Conservation (phyloP, 75 land plant genomes). For the Chamaecyparis obtusa region DNA sequence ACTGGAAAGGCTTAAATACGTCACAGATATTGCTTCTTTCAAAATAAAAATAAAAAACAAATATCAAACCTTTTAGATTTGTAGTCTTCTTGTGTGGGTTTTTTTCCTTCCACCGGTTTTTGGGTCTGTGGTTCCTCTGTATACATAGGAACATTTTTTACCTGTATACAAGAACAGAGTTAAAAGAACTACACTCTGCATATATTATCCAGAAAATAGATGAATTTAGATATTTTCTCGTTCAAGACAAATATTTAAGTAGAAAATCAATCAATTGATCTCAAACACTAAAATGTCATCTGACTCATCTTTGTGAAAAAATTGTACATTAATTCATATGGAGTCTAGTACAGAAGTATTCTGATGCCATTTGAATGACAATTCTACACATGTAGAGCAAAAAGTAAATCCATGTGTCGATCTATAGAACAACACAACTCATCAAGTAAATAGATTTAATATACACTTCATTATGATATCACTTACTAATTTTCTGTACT, state of each 20-base stretch:
- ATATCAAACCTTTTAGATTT: neutral
- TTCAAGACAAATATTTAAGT: neutral
- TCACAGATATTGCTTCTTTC: neutral
- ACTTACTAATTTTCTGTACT: slow-evolving; percentile 54
- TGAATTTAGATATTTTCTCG: neutral
- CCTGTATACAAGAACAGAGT: neutral
- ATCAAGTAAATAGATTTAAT: neutral
- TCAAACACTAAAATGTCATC: neutral
- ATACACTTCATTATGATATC: neutral
- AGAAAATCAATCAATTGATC: neutral
- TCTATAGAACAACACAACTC: neutral
- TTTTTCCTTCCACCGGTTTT: neutral
- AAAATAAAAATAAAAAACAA: neutral
- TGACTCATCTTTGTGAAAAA: neutral
- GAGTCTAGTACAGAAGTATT: neutral
- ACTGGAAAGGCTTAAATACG: neutral
- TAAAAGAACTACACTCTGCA: neutral
- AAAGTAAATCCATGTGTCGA: neutral
- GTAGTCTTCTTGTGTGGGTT: neutral
- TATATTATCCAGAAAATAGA: neutral
- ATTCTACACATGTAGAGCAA: neutral
- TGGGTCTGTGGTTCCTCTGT: neutral
- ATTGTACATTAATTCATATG: neutral
- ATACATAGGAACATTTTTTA: neutral
- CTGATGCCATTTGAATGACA: neutral